Evolutionary conservation across 768 basidiomycete species (phyloP), one percentile per base, ranked within the genome.

Genomic region (Phallus indusiatus): DNA sequence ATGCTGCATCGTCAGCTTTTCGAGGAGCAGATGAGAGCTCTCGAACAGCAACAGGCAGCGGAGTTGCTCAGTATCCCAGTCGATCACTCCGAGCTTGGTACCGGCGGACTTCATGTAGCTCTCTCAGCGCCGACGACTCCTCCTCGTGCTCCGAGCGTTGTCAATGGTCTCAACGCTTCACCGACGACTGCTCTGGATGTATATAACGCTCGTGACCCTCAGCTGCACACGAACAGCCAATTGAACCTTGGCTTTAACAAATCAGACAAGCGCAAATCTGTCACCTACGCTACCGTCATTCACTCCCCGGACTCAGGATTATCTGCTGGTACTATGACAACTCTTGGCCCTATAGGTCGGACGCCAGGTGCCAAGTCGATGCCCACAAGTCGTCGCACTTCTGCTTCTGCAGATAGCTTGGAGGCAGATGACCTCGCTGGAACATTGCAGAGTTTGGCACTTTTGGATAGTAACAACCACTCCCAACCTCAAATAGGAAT

Each of bases 21-120:
- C 71, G 94, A 98, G 73, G 91, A 95, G 66, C 93, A 96, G 74
- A 96, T 96, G 94, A 86, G 88, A 57, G 84, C 80, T 56, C 81
- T 98, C 63, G 94, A 97, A 74, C 86, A 88, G 63, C 86, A 92
- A 71, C 94, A 98, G 73, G 85, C 84, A 12, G 86, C 88, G 64
- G 90, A 93, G 69, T 79, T 93, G 42, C 82, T 94, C 67, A 81
- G 72, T 64, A 79, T 91, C 65, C 87, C 88, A 36, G 81, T 80
- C 68, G 86, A 88, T 61, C 63, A 79, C n/a, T 74, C 74, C 61
- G 59, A 67, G 33, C 74, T 74, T 47, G 76, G 76, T 60, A 73
- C 75, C 5, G 57, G 57, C 20, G 18, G 86, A 22, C 85, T 87
- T 67, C 88, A 90, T 66, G 71, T 93, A 51, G 91, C 93, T 16